These are phyloP conservation scores for Sparassis latifolia DNA, from an alignment of 1,284 basidiomycete species.

Conservation along the genomic window DNA sequence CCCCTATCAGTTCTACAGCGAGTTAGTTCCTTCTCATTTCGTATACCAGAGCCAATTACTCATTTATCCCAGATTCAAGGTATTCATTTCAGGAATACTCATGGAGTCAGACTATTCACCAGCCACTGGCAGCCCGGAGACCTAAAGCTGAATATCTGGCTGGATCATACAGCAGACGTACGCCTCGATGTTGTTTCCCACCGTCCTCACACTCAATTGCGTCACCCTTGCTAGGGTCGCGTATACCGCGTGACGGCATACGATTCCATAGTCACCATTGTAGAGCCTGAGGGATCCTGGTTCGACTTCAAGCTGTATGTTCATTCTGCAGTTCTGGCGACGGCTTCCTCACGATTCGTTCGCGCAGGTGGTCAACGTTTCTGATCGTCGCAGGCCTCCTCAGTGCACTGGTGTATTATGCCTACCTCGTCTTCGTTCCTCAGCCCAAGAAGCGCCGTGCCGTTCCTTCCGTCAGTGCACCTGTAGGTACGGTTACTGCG, in stretches of 20 bases:
- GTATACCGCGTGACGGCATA: slow-evolving; percentile 65
- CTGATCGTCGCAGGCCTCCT: slow-evolving; percentile 63
- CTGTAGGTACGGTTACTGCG: slow-evolving; percentile 57
- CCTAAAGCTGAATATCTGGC: slow-evolving; percentile 71
- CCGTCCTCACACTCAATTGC: not conserved
- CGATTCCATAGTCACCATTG: slow-evolving; percentile 76
- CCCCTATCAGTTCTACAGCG: slow-evolving; percentile 77
- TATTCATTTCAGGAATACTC: slow-evolving; percentile 19
- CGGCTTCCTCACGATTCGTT: slow-evolving; percentile 1
- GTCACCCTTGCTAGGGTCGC: slow-evolving; percentile 32
- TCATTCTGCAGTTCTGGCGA: not conserved
- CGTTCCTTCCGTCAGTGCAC: slow-evolving; percentile 39
- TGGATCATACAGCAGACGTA: slow-evolving; percentile 67
- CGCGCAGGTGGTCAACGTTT: slow-evolving; percentile 69
- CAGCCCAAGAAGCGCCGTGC: slow-evolving; percentile 36
- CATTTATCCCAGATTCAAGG: slow-evolving; percentile 52
- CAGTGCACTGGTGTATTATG: slow-evolving; percentile 59
- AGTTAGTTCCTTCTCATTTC: slow-evolving; percentile 47
- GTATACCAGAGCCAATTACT: not conserved
- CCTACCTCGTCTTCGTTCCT: slow-evolving; percentile 64
- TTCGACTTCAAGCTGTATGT: slow-evolving; percentile 79
- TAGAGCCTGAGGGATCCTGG: slow-evolving; percentile 75
- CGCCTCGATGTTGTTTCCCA: slow-evolving; percentile 14
- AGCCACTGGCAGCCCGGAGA: slow-evolving; percentile 57
- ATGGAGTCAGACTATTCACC: too few species aligned